Evolutionary conservation across 2,329 filamentous ascomycete species (phyloP), one percentile per base, ranked within the genome.

Genomic region (Colletotrichum tofieldiae): DNA sequence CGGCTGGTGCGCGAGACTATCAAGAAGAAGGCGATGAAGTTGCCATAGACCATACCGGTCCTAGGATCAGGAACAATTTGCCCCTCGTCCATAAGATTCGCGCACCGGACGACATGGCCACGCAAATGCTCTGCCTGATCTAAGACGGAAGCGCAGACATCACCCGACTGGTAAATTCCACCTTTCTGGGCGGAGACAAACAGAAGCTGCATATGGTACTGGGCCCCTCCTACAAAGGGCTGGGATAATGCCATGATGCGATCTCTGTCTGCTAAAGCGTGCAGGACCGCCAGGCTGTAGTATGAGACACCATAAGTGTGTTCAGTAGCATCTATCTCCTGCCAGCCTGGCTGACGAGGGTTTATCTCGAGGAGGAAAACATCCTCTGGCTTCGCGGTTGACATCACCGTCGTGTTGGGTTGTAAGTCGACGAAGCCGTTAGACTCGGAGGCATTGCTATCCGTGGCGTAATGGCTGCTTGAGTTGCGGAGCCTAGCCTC

Each of bases 331-430:
- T 75, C 72, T 5, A 69, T 75, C 52, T 74, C 75, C 37, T 74
- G 51, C 52, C 76, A 77, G 1, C 77, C 78, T 2, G 79, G 78
- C 1, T 77, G 74, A 2, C 79, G 77, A 6, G 79, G 75, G 58
- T 81, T 81, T 26, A 79, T 71, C 65, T 81, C 79, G 62, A 78
- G 75, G 26, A 80, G 74, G 51, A 76, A 80, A 20, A 71, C 67
- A 16, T 59, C 49, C n/a, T 47, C 58, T 11, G 23, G 41, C 58
- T 32, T 32, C 41, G 45, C 2, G 5, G 47, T 20, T 37, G 61
- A 43, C 74, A 76, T 1, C 54, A 35, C 18, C 37, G 11, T 29
- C 11, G 9, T 3, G 20, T n/a, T 64, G 14, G 14, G 12, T 37
- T 64, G 66, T 9, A 77, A 63, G 39, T 77, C 76, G 20, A 77